Percentiles rank a stretch among this genome's conserved stretches.
These are phyloP conservation scores for Rauvolfia tetraphylla DNA, from an alignment of 257 asterid species.

Conservation along the genomic window DNA sequence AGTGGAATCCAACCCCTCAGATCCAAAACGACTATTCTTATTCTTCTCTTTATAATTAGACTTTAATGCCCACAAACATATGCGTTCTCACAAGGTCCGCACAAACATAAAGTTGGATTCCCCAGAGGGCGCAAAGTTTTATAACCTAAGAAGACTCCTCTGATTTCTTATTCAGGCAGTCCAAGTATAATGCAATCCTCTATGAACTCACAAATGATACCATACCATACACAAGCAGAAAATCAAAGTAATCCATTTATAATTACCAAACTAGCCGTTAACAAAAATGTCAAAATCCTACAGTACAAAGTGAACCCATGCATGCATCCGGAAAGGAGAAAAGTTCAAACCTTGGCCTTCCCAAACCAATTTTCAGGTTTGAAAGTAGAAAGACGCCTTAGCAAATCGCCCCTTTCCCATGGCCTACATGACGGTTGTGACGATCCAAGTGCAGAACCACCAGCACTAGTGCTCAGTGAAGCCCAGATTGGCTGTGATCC, in stretches of 20 bases:
- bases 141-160: neutral
- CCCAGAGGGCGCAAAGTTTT: neutral
- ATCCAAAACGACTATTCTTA: neutral
- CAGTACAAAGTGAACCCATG: neutral
- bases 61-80: neutral
- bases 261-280: neutral
- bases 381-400: slow-evolving; percentile 93
- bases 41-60: neutral
- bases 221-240: neutral
- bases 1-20: neutral
- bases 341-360: slow-evolving; percentile 79
- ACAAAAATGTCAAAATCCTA: neutral
- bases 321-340: slow-evolving; percentile 11
- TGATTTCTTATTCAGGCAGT: neutral
- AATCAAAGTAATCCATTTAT: neutral
- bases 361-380: slow-evolving; percentile 89
- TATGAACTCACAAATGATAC: neutral
- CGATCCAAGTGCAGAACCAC: slow-evolving; percentile 89
- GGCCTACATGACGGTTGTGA: slow-evolving; percentile 99
- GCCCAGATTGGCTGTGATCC: slow-evolving; percentile 71
- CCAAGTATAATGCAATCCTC: neutral
- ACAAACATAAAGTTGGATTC: neutral
- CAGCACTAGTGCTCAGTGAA: slow-evolving; percentile 85
- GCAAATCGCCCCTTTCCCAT: slow-evolving; percentile 97
- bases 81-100: neutral